Evolutionary conservation across 192 early-diverging fungal species (phyloP).

Genomic region (Allomyces macrogynus): DNA sequence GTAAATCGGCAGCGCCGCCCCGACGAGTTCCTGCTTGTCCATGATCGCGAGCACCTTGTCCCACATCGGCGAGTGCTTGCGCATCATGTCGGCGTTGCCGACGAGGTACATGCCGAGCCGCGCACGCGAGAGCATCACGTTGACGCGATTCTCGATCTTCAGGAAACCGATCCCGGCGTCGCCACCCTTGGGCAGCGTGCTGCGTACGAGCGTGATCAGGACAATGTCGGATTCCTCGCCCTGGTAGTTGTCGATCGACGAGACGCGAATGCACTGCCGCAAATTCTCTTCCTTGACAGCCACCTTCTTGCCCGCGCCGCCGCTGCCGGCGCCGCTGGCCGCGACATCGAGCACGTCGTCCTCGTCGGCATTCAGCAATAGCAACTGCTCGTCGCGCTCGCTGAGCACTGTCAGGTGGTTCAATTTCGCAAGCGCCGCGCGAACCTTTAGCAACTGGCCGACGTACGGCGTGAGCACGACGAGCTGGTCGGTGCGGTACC

Average conservation of each 20-base stretch:
- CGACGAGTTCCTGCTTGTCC: conserved; percentile 7
- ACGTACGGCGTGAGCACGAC: conserved; percentile 19
- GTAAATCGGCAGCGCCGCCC: conserved; percentile 7
- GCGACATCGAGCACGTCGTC: no score
- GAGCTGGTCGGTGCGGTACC: conserved; percentile 9
- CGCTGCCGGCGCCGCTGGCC: no score
- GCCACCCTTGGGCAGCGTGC: neutral
- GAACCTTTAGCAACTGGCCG: conserved; percentile 13
- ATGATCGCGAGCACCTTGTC: conserved; percentile 7
- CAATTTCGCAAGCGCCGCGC: neutral
- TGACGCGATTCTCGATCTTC: conserved; percentile 14
- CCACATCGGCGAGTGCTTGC: conserved; percentile 9
- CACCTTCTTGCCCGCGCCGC: conserved; percentile 2
- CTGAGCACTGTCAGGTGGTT: conserved; percentile 7
- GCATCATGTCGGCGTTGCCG: conserved; percentile 9
- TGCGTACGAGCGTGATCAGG: conserved; percentile 14
- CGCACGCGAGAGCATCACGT: conserved; percentile 17
- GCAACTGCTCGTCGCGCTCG: conserved; percentile 7
- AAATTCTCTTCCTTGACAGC: conserved; percentile 1
- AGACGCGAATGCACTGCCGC: conserved; percentile 7
- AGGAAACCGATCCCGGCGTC: conserved; percentile 13
- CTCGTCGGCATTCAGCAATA: no score
- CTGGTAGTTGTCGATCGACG: conserved; percentile 22
- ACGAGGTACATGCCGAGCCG: conserved; percentile 18
- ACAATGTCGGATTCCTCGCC: conserved; percentile 20